Evolutionary conservation across 306 rosid genomes (phyloP).

Genomic region (Adenanthera pavonina): DNA sequence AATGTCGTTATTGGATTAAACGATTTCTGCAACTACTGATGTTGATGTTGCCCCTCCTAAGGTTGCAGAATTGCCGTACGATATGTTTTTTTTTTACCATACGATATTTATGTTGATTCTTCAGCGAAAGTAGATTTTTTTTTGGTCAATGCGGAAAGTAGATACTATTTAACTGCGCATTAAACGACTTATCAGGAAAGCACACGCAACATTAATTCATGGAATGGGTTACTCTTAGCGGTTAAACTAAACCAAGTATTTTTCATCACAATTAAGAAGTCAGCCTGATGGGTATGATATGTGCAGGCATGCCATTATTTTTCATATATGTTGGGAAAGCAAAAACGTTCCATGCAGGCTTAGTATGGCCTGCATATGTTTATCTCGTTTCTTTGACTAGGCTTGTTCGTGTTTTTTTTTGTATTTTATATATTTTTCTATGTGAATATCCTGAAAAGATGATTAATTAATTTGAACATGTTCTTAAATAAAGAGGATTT

Average conservation of each 20-base stretch:
- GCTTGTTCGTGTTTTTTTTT: conserved; percentile 16
- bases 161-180: background rate
- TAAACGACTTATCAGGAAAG: background rate
- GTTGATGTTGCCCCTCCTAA: conserved; percentile 12
- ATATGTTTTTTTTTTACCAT: background rate
- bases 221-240: background rate
- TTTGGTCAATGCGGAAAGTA: background rate
- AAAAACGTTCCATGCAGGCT: background rate
- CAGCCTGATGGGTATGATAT: conserved; percentile 10
- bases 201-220: background rate
- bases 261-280: background rate
- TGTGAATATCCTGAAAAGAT: background rate
- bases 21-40: conserved; percentile 16
- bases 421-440: conserved; percentile 28
- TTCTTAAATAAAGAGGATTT: conserved; percentile 32
- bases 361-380: conserved; percentile 3
- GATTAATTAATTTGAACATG: background rate
- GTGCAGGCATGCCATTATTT: conserved; percentile 8
- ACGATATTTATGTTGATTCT: background rate
- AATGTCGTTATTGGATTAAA: background rate
- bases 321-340: conserved; percentile 15
- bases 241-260: background rate
- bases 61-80: background rate
- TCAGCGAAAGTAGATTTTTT: background rate
- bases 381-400: conserved; percentile 1